Conservation (phyloP, 2,329 filamentous ascomycete genomes). For the Fusarium gaditjirri region DNA sequence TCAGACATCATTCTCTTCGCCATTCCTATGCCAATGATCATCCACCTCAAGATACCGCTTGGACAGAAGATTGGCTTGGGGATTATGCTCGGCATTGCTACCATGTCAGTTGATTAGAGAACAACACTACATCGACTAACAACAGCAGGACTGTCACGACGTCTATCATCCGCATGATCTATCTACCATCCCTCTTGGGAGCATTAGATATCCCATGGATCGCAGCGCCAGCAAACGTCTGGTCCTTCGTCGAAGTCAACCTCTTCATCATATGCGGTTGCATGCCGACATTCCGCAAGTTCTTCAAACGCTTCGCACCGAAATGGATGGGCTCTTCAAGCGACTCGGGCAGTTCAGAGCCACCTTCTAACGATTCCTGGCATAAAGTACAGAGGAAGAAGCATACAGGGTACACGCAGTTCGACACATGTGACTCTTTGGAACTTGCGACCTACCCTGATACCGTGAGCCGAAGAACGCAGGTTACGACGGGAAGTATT, state of each 20-base stretch:
- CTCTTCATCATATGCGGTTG: conserved; percentile 44
- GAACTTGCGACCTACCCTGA: conserved; percentile 15
- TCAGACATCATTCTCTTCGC: conserved; percentile 59
- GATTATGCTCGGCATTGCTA: conserved; percentile 57
- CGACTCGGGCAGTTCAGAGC: conserved; percentile 54
- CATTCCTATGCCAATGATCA: conserved; percentile 57
- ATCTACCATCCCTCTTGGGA: conserved; percentile 42
- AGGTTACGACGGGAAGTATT: background rate
- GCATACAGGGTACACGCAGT: conserved; percentile 23
- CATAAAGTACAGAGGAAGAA: conserved; percentile 20
- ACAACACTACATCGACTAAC: fast-evolving
- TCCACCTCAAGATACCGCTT: conserved; percentile 54
- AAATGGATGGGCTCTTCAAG: conserved; percentile 71
- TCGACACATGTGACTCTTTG: background rate
- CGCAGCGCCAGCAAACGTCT: conserved; percentile 39
- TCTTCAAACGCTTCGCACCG: conserved; percentile 65
- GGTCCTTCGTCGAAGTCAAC: conserved; percentile 51
- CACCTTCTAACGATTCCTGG: background rate
- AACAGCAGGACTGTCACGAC: conserved; percentile 46
- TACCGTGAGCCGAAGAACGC: background rate
- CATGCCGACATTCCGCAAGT: conserved; percentile 56
- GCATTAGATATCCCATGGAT: conserved; percentile 11
- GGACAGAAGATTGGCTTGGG: conserved; percentile 58
- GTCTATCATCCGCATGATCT: conserved; percentile 43
- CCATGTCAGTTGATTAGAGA: conserved; percentile 17